A percentile compares a stretch with the other conserved stretches of the same genome.
phyloP scores from a whole-genome alignment of 495 filamentous ascomycete species.

The Daldinia loculata region DNA sequence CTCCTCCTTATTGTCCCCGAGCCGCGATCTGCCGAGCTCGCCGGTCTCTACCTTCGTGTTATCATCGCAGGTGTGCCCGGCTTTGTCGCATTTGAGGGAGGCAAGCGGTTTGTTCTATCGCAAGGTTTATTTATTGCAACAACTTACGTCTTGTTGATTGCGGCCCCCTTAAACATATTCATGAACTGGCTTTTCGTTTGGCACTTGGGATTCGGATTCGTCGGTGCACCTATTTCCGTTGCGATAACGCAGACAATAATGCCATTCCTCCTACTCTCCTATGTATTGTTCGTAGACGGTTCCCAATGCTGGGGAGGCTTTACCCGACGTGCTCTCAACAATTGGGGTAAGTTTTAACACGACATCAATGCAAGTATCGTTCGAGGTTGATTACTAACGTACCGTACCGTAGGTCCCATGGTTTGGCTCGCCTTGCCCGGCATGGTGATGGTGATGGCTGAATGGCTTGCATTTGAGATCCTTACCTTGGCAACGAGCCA shows the following conservation, averaged over 20 bases:
- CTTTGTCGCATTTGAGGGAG: slow-evolving; percentile 72
- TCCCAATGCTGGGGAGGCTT: slow-evolving; percentile 89
- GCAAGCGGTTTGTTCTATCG: slow-evolving; percentile 76
- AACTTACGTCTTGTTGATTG: slow-evolving; percentile 70
- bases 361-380: neutral
- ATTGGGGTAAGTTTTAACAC: slow-evolving; percentile 67
- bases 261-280: slow-evolving; percentile 75
- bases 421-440: slow-evolving; percentile 84
- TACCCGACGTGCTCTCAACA: slow-evolving; percentile 70
- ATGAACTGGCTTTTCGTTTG: slow-evolving; percentile 77
- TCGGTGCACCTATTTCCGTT: slow-evolving; percentile 86
- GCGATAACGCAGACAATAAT: slow-evolving; percentile 84
- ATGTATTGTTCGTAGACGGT: slow-evolving; percentile 78
- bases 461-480: slow-evolving; percentile 86
- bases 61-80: slow-evolving; percentile 72
- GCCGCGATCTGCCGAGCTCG: slow-evolving; percentile 66
- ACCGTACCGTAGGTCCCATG: slow-evolving; percentile 65
- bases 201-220: slow-evolving; percentile 77
- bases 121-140: slow-evolving; percentile 76
- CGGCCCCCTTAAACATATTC: slow-evolving; percentile 71
- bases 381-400: slow-evolving; percentile 17
- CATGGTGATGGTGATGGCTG: slow-evolving; percentile 90
- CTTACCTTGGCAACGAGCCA: slow-evolving; percentile 76
- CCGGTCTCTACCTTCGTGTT: slow-evolving; percentile 72
- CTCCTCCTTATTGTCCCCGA: slow-evolving; percentile 68